Conservation (phyloP, 2,329 filamentous ascomycete genomes). For the Colletotrichum liaoningense region DNA sequence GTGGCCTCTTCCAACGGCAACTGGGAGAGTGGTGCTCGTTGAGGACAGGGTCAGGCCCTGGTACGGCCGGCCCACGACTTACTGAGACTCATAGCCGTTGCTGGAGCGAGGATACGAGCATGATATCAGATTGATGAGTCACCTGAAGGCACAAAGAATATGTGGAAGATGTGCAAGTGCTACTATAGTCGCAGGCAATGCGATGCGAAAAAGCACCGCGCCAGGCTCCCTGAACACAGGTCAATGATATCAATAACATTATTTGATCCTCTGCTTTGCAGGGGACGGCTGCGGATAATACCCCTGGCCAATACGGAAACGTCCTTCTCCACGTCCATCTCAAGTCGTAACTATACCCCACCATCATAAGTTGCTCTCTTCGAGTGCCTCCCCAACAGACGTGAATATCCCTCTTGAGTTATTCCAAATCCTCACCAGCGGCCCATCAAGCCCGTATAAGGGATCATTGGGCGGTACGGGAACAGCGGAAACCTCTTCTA, state of each 20-base stretch:
- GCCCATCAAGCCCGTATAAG: conserved; percentile 12
- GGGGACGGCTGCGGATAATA: too few relatives aligned
- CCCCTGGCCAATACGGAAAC: not conserved
- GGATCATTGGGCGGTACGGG: conserved; percentile 19
- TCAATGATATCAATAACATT: not conserved
- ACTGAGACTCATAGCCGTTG: not conserved
- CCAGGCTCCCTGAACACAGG: not conserved
- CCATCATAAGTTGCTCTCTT: not conserved
- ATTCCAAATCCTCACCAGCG: conserved; percentile 21
- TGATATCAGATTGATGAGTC: not conserved
- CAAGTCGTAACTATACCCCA: not conserved
- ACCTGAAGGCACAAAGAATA: not conserved
- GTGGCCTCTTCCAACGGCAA: too few relatives aligned
- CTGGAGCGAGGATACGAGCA: not conserved
- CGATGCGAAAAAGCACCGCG: not conserved
- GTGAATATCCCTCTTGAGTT: not conserved
- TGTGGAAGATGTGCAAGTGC: not conserved
- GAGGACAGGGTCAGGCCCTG: not conserved
- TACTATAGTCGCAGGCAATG: not conserved
- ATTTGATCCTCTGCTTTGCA: not conserved
- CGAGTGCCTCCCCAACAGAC: not conserved
- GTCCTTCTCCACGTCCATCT: not conserved
- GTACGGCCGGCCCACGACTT: not conserved
- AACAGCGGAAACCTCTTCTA: conserved; percentile 13
- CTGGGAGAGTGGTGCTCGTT: not conserved